These are phyloP conservation scores for Sporothrix euskadiensis DNA, from an alignment of 2,329 filamentous ascomycete genomes.

Conservation along the genomic window DNA sequence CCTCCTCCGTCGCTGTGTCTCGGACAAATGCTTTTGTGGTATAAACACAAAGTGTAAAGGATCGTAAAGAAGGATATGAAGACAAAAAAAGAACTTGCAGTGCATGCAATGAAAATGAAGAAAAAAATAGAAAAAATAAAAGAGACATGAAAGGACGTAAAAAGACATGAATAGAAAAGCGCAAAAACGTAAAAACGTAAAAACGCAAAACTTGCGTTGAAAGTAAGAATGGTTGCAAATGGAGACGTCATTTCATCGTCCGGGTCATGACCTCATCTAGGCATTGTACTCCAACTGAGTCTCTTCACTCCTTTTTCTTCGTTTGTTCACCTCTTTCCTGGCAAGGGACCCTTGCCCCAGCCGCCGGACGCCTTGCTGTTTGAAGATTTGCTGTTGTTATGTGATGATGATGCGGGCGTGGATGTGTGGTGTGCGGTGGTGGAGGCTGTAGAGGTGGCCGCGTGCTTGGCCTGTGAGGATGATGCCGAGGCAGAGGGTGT, in stretches of 20 bases:
- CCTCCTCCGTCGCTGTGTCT: neutral
- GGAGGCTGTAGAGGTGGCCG: neutral
- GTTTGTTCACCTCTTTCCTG: constrained; percentile 9
- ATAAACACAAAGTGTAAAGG: neutral
- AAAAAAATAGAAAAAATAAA: neutral
- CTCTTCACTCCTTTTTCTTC: neutral
- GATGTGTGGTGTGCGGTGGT: neutral
- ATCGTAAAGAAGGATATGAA: neutral
- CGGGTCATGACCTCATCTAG: constrained; percentile 18
- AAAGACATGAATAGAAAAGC: neutral
- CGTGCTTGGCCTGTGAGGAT: neutral
- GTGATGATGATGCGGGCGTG: neutral
- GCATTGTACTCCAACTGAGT: neutral
- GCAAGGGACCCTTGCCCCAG: constrained; percentile 24
- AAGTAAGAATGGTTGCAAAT: neutral
- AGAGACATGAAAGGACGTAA: constrained; percentile 1
- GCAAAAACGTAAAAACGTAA: neutral
- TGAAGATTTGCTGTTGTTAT: neutral
- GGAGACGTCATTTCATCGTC: constrained; percentile 13
- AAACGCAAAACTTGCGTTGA: constrained; percentile 14
- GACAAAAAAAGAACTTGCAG: neutral
- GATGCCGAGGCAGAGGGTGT: neutral
- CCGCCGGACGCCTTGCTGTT: neutral
- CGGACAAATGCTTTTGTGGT: neutral
- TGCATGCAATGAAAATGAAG: neutral